These are phyloP conservation scores for Coniosporium tulheliwenetii DNA, from an alignment of 2,329 filamentous ascomycete species.

Conservation along the genomic window DNA sequence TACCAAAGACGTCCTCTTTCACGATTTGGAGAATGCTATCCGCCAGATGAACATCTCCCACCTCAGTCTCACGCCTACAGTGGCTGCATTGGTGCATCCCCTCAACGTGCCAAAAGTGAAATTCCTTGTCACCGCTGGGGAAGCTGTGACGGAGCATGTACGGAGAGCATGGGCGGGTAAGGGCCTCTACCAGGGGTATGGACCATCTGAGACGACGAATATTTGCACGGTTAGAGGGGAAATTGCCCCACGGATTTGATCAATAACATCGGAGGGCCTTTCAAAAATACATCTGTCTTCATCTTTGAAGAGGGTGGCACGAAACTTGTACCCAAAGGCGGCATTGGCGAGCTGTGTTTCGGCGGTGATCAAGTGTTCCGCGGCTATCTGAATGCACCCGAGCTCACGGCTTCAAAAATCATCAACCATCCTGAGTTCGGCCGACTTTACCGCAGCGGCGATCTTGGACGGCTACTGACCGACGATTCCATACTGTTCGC, in stretches of 20 bases:
- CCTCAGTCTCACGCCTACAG: slow-evolving; percentile 72
- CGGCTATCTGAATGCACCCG: slow-evolving; percentile 55
- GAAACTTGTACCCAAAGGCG: slow-evolving; percentile 47
- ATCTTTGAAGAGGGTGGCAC: slow-evolving; percentile 32
- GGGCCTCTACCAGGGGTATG: slow-evolving; percentile 66
- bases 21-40: slow-evolving; percentile 54
- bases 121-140: slow-evolving; percentile 69
- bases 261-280: slow-evolving; percentile 60
- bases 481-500: slow-evolving; percentile 61
- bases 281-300: slow-evolving; percentile 62
- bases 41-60: slow-evolving; percentile 53
- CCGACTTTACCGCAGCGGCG: slow-evolving; percentile 66
- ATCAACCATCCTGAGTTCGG: slow-evolving; percentile 53
- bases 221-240: slow-evolving; percentile 60
- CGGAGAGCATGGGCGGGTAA: slow-evolving; percentile 50
- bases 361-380: slow-evolving; percentile 65
- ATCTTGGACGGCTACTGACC: slow-evolving; percentile 62
- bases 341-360: slow-evolving; percentile 72
- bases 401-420: slow-evolving; percentile 50
- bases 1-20: slow-evolving; percentile 57
- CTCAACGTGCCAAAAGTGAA: slow-evolving; percentile 52
- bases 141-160: slow-evolving; percentile 60
- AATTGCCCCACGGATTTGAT: slow-evolving; percentile 44
- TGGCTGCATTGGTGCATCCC: slow-evolving; percentile 60
- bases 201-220: slow-evolving; percentile 75